These are phyloP conservation scores for Epichloe glyceriae DNA, from an alignment of 2,329 filamentous ascomycete species.

Conservation along the genomic window DNA sequence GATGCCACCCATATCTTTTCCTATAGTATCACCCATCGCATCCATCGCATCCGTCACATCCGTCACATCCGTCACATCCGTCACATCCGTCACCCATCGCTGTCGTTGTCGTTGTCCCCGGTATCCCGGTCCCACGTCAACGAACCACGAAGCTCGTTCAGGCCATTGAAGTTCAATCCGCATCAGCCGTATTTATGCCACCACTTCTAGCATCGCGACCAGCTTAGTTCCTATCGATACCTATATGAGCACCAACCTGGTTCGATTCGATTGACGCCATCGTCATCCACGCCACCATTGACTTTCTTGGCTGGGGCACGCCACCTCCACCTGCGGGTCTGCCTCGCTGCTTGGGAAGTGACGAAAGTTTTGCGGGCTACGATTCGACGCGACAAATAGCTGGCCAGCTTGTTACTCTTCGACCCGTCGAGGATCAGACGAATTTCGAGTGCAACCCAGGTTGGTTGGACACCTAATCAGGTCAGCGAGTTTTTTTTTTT, in stretches of 20 bases:
- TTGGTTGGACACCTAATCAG: no score
- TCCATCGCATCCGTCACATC: neutral
- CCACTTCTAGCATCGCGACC: neutral
- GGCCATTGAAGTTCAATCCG: neutral
- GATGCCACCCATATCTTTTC: neutral
- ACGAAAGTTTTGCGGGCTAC: neutral
- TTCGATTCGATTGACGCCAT: neutral
- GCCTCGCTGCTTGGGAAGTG: neutral
- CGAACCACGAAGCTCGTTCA: neutral
- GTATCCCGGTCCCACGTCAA: neutral
- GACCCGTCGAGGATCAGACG: no score
- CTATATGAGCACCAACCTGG: neutral
- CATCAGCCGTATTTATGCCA: neutral
- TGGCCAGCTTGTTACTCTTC: no score
- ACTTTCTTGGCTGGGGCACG: neutral
- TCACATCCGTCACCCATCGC: neutral
- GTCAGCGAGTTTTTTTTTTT: no score
- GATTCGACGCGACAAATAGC: neutral
- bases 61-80: no score
- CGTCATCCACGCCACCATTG: neutral
- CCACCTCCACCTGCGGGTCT: neutral
- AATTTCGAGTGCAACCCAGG: no score
- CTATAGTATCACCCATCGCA: neutral
- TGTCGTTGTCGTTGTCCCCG: neutral
- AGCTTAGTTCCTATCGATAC: no score